phyloP scores from a whole-genome alignment of 1,139 yeast genomes.

The Taphrina populina region DNA sequence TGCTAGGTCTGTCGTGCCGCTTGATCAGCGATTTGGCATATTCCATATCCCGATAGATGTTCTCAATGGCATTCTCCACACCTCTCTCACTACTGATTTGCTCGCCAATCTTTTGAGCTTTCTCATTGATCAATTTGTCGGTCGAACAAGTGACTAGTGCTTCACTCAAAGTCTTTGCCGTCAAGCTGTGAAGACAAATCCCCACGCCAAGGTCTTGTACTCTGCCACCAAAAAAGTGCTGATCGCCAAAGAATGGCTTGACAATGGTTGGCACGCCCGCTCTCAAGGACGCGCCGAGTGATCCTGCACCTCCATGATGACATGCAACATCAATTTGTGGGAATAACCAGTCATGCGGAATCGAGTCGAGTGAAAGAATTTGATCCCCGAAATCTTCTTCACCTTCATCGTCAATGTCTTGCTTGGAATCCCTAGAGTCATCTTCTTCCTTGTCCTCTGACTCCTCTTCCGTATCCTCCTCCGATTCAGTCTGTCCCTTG shows the following conservation, averaged over 20 bases:
- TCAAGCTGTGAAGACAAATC: slow-evolving; percentile 64
- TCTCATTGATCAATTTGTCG: slow-evolving; percentile 63
- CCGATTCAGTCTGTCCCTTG: slow-evolving; percentile 37
- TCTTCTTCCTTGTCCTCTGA: slow-evolving; percentile 7
- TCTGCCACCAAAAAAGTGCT: slow-evolving; percentile 81
- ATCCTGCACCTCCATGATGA: slow-evolving; percentile 97
- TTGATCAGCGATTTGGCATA: slow-evolving; percentile 53
- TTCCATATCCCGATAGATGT: slow-evolving; percentile 73
- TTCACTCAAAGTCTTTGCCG: slow-evolving; percentile 59
- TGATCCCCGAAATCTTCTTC: slow-evolving; percentile 61
- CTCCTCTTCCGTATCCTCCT: slow-evolving; percentile 38
- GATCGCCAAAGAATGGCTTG: slow-evolving; percentile 96
- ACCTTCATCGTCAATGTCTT: slow-evolving; percentile 45
- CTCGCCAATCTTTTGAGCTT: slow-evolving; percentile 62
- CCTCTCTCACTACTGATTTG: slow-evolving; percentile 72
- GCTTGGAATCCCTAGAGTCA: slow-evolving; percentile 36
- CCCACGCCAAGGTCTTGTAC: slow-evolving; percentile 94
- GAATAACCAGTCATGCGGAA: slow-evolving; percentile 95
- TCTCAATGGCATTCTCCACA: slow-evolving; percentile 69
- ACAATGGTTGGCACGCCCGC: slow-evolving; percentile 86
- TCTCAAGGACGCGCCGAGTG: slow-evolving; percentile 86
- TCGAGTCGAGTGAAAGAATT: slow-evolving; percentile 65
- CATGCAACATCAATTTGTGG: slow-evolving; percentile 88
- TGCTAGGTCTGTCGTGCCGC: neutral
- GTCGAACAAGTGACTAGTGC: slow-evolving; percentile 70